Evolutionary conservation across 202 grass and related monocot species (phyloP), one percentile per base, ranked within the genome.

Genomic region (Zoysia matrella): DNA sequence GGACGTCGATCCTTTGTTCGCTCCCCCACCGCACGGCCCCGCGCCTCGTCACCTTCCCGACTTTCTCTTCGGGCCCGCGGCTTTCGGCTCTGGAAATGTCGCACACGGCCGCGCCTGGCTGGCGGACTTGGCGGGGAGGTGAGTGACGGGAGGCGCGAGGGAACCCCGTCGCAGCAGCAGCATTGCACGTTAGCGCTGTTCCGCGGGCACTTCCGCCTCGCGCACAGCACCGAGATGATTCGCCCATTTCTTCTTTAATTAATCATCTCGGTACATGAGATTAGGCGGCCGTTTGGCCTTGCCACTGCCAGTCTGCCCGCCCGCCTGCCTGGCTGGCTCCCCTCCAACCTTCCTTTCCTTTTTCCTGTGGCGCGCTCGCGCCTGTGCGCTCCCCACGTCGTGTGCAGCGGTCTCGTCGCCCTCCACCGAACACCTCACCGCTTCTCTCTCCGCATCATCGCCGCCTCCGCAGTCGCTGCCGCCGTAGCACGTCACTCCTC

Each of bases 211-310:
- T 65, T 56, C 71, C 47, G 48, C 70, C 76, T 80, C 70, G 72
- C 72, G 65, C 74, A 71, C 57, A 48, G 47, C 70, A 69, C 52
- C 53, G 53, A 52, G 55, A 87, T 78, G 82, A 87, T 82, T 75
- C 22, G 22, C 22, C 22, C 22, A 75, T 80, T 84, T 48, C 49
- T 70, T 55, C 70, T 75, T 84, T 88, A 16, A 72, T 61, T 61
- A 61, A 47, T 84, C 52, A 12, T 80, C 8, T 39, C 77, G 73
- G 72, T 83, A 60, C 73, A 88, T 83, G 86, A 76, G 44, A 89
- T 77, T 77, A 49, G 71, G 75, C 47, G 13, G 5, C 86, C 68
- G 76, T 54, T 36, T 68, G 77, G 65, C 52, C 47, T 69, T 30
- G 22, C 22, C 22, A 30, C 22, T 30, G 22, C 22, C 22, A 30